These are phyloP conservation scores for Penicillium occitanis DNA, from an alignment of 2,329 filamentous ascomycete species.

Conservation along the genomic window DNA sequence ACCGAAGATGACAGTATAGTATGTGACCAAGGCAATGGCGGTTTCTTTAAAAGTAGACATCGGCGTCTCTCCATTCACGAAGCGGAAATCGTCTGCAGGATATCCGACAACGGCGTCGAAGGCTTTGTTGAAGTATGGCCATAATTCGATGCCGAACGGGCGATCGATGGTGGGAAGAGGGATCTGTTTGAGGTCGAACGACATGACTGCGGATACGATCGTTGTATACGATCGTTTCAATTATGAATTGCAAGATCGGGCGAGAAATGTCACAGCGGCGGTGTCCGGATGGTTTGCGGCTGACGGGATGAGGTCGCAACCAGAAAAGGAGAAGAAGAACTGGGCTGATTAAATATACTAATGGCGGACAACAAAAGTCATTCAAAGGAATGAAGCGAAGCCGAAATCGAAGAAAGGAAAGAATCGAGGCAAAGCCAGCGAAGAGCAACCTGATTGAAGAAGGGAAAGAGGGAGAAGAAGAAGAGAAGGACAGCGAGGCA, in stretches of 20 bases:
- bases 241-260: not conserved
- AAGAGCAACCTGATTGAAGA: slow-evolving; percentile 23
- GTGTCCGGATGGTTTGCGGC: slow-evolving; percentile 7
- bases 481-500: slow-evolving; percentile 42
- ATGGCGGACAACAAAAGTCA: not conserved
- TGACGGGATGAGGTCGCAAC: slow-evolving; percentile 2
- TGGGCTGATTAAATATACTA: slow-evolving; percentile 5
- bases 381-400: slow-evolving; percentile 1
- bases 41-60: slow-evolving; percentile 89
- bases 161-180: slow-evolving; percentile 80
- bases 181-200: slow-evolving; percentile 48
- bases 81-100: slow-evolving; percentile 80
- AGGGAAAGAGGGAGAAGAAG: slow-evolving; percentile 22
- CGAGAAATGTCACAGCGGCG: not conserved
- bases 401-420: not conserved
- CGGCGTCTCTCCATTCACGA: slow-evolving; percentile 76
- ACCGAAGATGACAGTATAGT: slow-evolving; percentile 92
- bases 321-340: not conserved
- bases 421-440: slow-evolving; percentile 13
- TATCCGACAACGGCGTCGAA: slow-evolving; percentile 77
- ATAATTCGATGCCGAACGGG: slow-evolving; percentile 86
- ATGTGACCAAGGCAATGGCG: slow-evolving; percentile 74
- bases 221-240: not conserved
- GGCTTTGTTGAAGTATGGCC: slow-evolving; percentile 90
- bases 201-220: slow-evolving; percentile 43